Base-by-base conservation (phyloP, 257 asterid species). In the Penstemon davidsonii region DNA sequence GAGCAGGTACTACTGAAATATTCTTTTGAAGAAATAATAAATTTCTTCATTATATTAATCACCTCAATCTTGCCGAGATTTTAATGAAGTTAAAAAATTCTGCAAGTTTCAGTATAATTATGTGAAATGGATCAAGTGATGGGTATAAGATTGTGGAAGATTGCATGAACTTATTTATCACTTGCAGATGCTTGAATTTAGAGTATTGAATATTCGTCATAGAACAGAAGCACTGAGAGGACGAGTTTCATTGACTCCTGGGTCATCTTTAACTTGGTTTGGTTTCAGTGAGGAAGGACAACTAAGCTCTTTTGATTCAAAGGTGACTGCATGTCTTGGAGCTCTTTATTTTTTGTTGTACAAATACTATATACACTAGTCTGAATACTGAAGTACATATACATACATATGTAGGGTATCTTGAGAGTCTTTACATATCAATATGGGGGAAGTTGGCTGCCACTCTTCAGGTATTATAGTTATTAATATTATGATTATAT, bases 251-350 rank as follows among this genome's bases (percentile, higher is more conserved):
- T 75, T 94, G 83, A 94, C 99, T 64, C 99, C 96, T 57, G 97
- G 96, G 56, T 94, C 99, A 40, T 74, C 75, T 74, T 81, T 94
- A 71, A 79, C 84, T 9, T 94, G 99, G 99, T 81, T 94, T 66
- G 99, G 99, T 69, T 91, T 87, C 78, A 88, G 96, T 51, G 97
- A 91, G 72, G 99, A 88, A 81, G 99, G 96, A 55, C 90, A 80
- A 67, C 85, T 88, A 64, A 86, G 97, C 68, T 85, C 99, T 53
- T 94, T 84, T 71, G 99, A 94, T 81, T 88, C 99, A 43, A 87
- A 89, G 96, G 99, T 94, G 33, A 25, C 33, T 25, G 82, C 66
- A 66, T 12, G 59, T 66, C 77, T 7, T 60, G 41, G 53, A 75
- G 57, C 52, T 56, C 50, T 25, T 25, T 25, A 36, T 18, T 54